phyloP scores from a whole-genome alignment of 208 protist species.

The Herpetomonas tarakana region DNA sequence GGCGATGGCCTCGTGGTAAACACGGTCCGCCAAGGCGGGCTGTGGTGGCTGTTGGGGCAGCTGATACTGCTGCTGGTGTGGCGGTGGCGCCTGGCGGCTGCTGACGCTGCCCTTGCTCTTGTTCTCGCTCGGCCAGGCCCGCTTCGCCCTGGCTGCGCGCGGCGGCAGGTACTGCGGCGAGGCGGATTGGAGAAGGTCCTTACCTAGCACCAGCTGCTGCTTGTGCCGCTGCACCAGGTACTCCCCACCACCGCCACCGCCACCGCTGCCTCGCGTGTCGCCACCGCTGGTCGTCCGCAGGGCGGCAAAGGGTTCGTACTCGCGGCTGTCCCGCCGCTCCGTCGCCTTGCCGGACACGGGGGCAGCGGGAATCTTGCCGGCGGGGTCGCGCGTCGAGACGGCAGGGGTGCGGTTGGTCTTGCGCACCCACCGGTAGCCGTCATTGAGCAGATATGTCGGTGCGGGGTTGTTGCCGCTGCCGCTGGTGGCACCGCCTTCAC shows the following conservation, averaged over 20 bases:
- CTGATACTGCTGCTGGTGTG: too few relatives aligned
- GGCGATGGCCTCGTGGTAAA: too few relatives aligned
- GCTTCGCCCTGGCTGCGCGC: background rate
- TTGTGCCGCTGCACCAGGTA: constrained; percentile 48
- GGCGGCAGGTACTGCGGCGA: constrained; percentile 1
- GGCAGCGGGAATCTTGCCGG: constrained; percentile 10
- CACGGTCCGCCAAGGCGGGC: too few relatives aligned
- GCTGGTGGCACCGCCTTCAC: constrained; percentile 3
- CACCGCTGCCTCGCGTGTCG: background rate
- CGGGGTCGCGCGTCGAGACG: constrained; percentile 37
- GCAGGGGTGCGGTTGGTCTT: constrained; percentile 28
- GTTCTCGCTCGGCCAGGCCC: background rate
- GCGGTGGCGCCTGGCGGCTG: too few relatives aligned
- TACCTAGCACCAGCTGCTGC: constrained; percentile 41
- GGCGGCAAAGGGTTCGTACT: constrained; percentile 6
- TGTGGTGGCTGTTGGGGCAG: too few relatives aligned
- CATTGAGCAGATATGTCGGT: constrained; percentile 35
- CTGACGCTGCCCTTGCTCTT: too few relatives aligned
- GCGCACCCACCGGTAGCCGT: constrained; percentile 41
- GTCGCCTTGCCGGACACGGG: background rate
- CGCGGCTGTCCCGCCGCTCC: constrained; percentile 8
- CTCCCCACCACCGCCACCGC: background rate
- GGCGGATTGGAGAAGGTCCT: constrained; percentile 21
- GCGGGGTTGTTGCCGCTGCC: background rate
- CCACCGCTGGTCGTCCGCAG: constrained; percentile 18